Percentiles rank a stretch among this genome's conserved stretches.
Evolutionary conservation across 2,329 filamentous ascomycete genomes (phyloP).

Genomic region (Akanthomyces uredinophilus): DNA sequence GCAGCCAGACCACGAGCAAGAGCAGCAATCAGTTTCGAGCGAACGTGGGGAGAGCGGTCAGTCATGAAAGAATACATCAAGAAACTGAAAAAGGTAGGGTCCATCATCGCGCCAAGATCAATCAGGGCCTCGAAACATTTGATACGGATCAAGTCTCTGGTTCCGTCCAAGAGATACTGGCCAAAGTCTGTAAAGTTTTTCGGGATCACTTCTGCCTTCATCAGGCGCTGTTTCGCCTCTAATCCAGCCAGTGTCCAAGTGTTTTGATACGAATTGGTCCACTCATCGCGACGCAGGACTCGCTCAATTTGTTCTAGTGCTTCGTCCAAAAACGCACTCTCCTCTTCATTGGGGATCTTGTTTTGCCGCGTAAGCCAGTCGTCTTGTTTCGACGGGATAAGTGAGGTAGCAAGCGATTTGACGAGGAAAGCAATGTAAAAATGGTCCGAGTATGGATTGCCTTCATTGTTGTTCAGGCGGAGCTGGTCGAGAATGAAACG

Average conservation of each 20-base stretch:
- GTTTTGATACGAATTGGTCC: slow-evolving; percentile 63
- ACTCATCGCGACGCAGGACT: slow-evolving; percentile 63
- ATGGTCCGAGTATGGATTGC: slow-evolving; percentile 84
- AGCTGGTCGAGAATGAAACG: slow-evolving; percentile 84
- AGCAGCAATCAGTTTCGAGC: slow-evolving; percentile 53
- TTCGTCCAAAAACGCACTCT: slow-evolving; percentile 44
- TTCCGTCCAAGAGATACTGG: slow-evolving; percentile 61
- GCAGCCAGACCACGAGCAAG: slow-evolving; percentile 56
- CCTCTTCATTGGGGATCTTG: slow-evolving; percentile 40
- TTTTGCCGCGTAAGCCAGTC: slow-evolving; percentile 42
- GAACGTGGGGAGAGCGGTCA: slow-evolving; percentile 59
- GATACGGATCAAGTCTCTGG: slow-evolving; percentile 57
- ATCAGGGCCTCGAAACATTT: slow-evolving; percentile 61
- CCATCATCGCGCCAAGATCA: slow-evolving; percentile 56
- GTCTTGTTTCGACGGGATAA: slow-evolving; percentile 45
- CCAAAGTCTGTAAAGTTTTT: slow-evolving; percentile 51
- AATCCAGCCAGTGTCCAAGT: slow-evolving; percentile 59
- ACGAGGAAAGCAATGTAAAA: slow-evolving; percentile 83
- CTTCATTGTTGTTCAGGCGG: slow-evolving; percentile 89
- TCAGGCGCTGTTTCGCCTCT: slow-evolving; percentile 56
- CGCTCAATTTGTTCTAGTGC: slow-evolving; percentile 61
- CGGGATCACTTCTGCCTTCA: slow-evolving; percentile 59
- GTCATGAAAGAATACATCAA: slow-evolving; percentile 55
- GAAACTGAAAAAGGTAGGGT: slow-evolving; percentile 50
- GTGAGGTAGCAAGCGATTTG: slow-evolving; percentile 51